A percentile compares a stretch with the other conserved stretches of the same genome.
Evolutionary conservation across 1,284 basidiomycete species (phyloP).

Genomic region (Trametes polyzona): DNA sequence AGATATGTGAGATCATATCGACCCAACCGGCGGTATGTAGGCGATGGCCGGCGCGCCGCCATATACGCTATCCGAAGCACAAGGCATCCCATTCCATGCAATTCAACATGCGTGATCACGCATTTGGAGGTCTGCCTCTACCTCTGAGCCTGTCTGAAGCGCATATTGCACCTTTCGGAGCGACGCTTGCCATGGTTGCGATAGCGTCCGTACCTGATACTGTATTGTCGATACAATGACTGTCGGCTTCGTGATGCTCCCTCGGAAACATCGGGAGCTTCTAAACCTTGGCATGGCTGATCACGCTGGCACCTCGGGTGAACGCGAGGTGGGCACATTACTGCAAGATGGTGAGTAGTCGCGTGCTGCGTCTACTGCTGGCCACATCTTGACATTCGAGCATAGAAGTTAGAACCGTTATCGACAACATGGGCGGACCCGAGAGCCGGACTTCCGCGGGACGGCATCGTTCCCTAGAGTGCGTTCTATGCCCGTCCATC

Average conservation of each 20-base stretch:
- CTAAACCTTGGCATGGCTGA: neutral
- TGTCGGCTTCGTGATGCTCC: no score
- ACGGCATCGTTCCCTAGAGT: no score
- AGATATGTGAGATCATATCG: neutral
- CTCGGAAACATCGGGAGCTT: neutral
- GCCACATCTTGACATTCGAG: constrained; percentile 1
- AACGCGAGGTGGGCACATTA: neutral
- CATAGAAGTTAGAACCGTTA: no score
- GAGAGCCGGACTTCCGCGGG: neutral
- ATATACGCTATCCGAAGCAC: constrained; percentile 14
- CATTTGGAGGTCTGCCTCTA: neutral
- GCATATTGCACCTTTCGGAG: neutral
- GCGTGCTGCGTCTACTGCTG: constrained; percentile 9
- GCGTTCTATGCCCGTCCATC: no score
- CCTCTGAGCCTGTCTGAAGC: neutral
- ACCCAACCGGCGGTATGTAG: neutral
- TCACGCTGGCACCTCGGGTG: neutral
- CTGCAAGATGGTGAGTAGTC: constrained; percentile 6
- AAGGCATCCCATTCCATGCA: neutral
- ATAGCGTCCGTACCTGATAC: no score
- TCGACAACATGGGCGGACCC: neutral
- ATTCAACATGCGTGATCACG: neutral
- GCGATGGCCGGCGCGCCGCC: neutral
- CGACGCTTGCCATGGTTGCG: no score
- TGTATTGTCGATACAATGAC: no score